Percentiles rank a stretch among this genome's conserved stretches.
Conservation (phyloP, 2,329 filamentous ascomycete species). For the Dactylonectria macrodidyma region DNA sequence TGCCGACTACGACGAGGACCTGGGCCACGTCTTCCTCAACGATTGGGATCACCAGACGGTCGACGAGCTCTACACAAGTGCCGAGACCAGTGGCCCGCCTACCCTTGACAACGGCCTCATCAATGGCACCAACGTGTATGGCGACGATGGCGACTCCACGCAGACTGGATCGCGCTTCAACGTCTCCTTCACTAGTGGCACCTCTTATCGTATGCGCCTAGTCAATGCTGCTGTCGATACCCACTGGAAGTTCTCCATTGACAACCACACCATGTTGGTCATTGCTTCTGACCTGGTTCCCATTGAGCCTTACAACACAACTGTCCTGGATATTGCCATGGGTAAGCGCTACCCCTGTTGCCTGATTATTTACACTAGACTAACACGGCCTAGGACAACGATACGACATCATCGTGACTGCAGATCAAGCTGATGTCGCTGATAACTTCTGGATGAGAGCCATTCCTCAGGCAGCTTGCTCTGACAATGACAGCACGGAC, state of each 20-base stretch:
- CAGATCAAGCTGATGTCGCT: slow-evolving; percentile 50
- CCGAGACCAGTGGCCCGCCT: slow-evolving; percentile 52
- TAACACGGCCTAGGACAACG: slow-evolving; percentile 62
- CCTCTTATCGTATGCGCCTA: slow-evolving; percentile 63
- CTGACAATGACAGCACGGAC: slow-evolving; percentile 54
- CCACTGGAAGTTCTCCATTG: slow-evolving; percentile 65
- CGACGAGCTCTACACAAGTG: slow-evolving; percentile 53
- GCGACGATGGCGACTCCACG: slow-evolving; percentile 44
- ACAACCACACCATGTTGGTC: slow-evolving; percentile 70
- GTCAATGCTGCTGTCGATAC: slow-evolving; percentile 64
- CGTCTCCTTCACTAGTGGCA: slow-evolving; percentile 57
- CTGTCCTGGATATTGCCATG: slow-evolving; percentile 45
- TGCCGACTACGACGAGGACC: slow-evolving; percentile 73
- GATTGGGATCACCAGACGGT: slow-evolving; percentile 70
- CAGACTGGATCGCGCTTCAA: slow-evolving; percentile 53
- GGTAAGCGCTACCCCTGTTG: slow-evolving; percentile 15
- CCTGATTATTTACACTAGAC: slow-evolving; percentile 3
- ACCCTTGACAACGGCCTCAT: slow-evolving; percentile 61
- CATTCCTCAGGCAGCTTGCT: slow-evolving; percentile 59
- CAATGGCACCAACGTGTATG: slow-evolving; percentile 59
- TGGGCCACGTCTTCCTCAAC: slow-evolving; percentile 70
- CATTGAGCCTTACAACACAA: slow-evolving; percentile 67
- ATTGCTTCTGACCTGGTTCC: slow-evolving; percentile 72
- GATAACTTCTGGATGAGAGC: slow-evolving; percentile 65
- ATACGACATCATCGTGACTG: slow-evolving; percentile 63